A percentile compares a stretch with the other conserved stretches of the same genome.
These are phyloP conservation scores for Pisolithus microcarpus DNA, from an alignment of 768 basidiomycete genomes.

Conservation along the genomic window DNA sequence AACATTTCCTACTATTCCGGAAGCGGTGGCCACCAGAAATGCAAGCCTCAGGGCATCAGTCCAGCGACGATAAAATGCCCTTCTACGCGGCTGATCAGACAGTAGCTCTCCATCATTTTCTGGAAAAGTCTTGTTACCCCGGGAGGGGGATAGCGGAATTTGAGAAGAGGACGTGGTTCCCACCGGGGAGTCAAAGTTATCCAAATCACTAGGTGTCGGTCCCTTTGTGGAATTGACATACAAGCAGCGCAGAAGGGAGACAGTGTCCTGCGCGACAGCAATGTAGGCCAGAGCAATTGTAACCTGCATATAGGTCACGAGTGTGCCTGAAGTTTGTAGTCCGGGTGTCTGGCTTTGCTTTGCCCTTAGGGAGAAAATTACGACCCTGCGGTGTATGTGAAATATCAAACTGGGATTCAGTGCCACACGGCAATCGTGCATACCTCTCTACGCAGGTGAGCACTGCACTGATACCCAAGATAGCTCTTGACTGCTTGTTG, in stretches of 20 bases:
- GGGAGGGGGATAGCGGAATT: constrained; percentile 9
- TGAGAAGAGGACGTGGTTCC: constrained; percentile 10
- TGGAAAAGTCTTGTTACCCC: neutral
- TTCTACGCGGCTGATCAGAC: constrained; percentile 24
- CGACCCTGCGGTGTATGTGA: constrained; percentile 7
- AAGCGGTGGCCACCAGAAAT: constrained; percentile 27
- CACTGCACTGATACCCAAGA: constrained; percentile 29
- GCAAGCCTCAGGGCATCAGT: constrained; percentile 16
- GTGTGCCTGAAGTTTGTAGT: constrained; percentile 6
- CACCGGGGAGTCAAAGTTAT: constrained; percentile 17
- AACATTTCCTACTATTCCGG: constrained; percentile 25
- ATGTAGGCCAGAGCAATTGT: constrained; percentile 22
- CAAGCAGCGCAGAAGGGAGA: constrained; percentile 31
- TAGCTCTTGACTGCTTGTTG: constrained; percentile 29
- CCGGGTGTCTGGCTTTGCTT: constrained; percentile 10
- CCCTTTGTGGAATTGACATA: constrained; percentile 34
- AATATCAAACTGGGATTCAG: neutral
- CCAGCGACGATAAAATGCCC: constrained; percentile 27
- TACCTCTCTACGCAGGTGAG: constrained; percentile 35
- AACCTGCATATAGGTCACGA: constrained; percentile 15
- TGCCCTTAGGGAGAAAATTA: constrained; percentile 16
- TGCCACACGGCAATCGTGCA: neutral
- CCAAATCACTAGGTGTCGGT: constrained; percentile 18
- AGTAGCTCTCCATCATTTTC: constrained; percentile 1
- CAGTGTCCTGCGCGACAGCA: constrained; percentile 28